Base-by-base conservation (phyloP, 2,329 filamentous ascomycete genomes). In the Cercospora sp. region DNA sequence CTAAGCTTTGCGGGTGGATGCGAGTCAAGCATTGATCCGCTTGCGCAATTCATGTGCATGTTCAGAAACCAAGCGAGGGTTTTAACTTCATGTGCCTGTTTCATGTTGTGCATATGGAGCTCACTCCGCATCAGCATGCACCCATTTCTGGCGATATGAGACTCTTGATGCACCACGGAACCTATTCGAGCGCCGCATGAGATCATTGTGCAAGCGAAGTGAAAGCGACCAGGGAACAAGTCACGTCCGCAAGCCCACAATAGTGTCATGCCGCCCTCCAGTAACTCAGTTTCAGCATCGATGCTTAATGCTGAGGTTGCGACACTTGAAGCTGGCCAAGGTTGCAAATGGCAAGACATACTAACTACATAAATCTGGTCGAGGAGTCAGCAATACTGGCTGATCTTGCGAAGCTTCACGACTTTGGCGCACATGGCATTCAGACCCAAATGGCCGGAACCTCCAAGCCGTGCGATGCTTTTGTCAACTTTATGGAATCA, bases 1-100 rank as follows among this genome's bases (percentile, higher is more conserved):
- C 55, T 33, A 59, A 59, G 55, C 55, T 31, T 59, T 36, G 30
- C 30, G 55, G 48, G n/a, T 20, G 8, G 20, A n/a, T 59, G 55
- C 55, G 55, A 59, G 30, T 59, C 55, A 59, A 5, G 18, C 18
- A 6, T 8, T 20, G 28, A 4, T 5, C 12, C 30, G n/a, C 45
- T 48, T 28, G 53, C 55, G 55, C 55, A 20, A 59, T 59, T 13
- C 18, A 18, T 8, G 10, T 12, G 30, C 30, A 31, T 36, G 7
- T 13, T n/a, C 23, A 53, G 26, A 53, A 53, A 28, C 48, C 48
- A 28, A 53, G 48, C 18, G 31, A n/a, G 16, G 28, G 28, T 10
- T 20, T 59, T 59, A n/a, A 36, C 55, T 59, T 36, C 55, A 36
- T 59, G 55, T 59, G 31, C 55, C 55, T 59, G 55, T 59, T 59